Base-by-base conservation (phyloP, 495 filamentous ascomycete genomes). In the Podospora tetraspora region DNA sequence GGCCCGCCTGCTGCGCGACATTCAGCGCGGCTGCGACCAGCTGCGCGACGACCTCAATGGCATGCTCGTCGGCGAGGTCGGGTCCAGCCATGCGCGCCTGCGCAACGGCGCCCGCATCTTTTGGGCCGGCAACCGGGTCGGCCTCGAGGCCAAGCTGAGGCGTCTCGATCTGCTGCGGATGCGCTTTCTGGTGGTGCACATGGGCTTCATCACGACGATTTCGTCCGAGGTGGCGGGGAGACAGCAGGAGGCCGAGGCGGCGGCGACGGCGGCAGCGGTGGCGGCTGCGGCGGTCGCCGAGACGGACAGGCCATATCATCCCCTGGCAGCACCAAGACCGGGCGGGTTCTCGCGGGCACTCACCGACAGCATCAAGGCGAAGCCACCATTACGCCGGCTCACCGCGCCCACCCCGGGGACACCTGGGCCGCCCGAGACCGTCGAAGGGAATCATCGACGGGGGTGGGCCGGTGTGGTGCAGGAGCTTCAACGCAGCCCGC, bases 91-190 rank as follows among this genome's bases (percentile, higher is more conserved):
- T 10, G 77, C 82, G 24, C 85, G 84, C 0, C 72, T 84, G 63
- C 76, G 77, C 22, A 81, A 77, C 5, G 70, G 72, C 22, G 78
- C 83, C 37, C 74, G 83, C 30, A 56, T 86, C 2, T 75, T 84
- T 12, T 87, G 84, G 84, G 83, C 82, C 2, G 70, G 67, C 58
- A 79, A 81, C 63, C 79, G 80, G 30, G 68, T 59, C 59, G 74
- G 77, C 57, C 72, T 87, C 43, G 81, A 85, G 76, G 80, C 84
- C 32, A 78, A 80, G 66, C 81, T 84, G 67, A 87, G 84, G 23
- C 84, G 82, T 7, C 79, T 90, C 73, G 88, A 91, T 68, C 77
- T 84, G 69, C 79, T 85, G 56, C 80, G 84, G 69, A 89, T 84
- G 76, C 86, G 87, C 30, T 87, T 84, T 69, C 71, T 87, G 12